These are phyloP conservation scores for Mrakiaceae sp. DNA, from an alignment of 1,284 basidiomycete species.

Conservation along the genomic window DNA sequence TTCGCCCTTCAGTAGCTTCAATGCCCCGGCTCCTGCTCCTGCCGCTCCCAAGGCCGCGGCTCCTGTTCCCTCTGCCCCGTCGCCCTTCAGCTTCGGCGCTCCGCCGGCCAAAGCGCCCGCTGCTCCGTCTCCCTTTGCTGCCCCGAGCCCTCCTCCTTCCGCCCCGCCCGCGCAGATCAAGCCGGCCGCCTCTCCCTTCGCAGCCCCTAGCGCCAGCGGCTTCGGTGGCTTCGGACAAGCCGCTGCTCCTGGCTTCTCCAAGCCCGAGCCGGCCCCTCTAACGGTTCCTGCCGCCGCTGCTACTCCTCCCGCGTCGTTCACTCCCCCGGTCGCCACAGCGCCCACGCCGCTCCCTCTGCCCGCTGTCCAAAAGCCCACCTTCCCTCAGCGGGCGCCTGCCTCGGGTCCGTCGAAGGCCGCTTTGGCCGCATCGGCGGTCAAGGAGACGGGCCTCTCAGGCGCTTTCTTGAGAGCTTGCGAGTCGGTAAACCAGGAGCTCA, in stretches of 20 bases:
- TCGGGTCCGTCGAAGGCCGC: constrained; percentile 3
- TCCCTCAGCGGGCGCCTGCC: constrained; percentile 11
- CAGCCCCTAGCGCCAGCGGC: not conserved
- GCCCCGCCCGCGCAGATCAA: not conserved
- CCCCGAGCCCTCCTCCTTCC: not conserved
- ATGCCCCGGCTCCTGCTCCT: not conserved
- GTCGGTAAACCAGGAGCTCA: constrained; percentile 32
- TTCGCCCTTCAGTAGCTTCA: not conserved
- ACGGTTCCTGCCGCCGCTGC: not conserved
- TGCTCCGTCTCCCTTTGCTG: not conserved
- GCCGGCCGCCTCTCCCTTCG: not conserved
- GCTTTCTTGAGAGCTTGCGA: constrained; percentile 30
- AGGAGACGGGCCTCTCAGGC: constrained; percentile 25
- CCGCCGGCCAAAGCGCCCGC: not conserved
- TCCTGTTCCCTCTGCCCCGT: not conserved
- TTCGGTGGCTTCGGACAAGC: not conserved
- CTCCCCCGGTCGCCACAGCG: constrained; percentile 5
- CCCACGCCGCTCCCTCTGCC: not conserved
- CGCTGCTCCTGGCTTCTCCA: not conserved
- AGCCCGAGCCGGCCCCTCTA: not conserved
- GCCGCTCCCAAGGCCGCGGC: not conserved
- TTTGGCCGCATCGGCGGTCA: constrained; percentile 19
- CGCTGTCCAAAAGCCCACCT: constrained; percentile 9
- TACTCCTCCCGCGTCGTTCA: constrained; percentile 4
- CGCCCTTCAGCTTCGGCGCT: not conserved